Evolutionary conservation across 202 grass and related monocot genomes (phyloP).

Genomic region (Hordeum pubiflorum): DNA sequence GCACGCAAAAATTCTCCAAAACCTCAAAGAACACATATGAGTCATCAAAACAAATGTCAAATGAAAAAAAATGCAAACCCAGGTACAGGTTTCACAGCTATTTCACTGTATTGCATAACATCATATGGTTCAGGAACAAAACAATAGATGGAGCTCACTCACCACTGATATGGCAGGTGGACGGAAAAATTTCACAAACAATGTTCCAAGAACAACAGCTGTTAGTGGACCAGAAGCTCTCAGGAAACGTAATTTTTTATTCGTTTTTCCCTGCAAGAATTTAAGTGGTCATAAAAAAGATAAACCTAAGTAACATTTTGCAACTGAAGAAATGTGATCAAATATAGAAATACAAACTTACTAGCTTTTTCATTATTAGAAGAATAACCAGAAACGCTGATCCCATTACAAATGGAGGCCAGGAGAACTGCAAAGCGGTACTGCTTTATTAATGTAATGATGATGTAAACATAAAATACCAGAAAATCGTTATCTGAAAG

Average conservation of each 20-base stretch:
- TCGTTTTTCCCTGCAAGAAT: constrained; percentile 67
- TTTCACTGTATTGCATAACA: background rate
- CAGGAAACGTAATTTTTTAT: constrained; percentile 62
- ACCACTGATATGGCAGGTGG: constrained; percentile 86
- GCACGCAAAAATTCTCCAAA: background rate
- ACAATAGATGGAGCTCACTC: constrained; percentile 24
- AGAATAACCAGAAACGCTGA: constrained; percentile 68
- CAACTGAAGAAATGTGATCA: constrained; percentile 7
- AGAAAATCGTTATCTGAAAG: constrained; percentile 9
- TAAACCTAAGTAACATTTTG: background rate
- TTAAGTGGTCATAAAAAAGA: constrained; percentile 13
- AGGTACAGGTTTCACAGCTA: background rate
- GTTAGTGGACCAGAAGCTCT: constrained; percentile 87
- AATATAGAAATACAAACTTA: constrained; percentile 26
- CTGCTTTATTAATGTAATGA: constrained; percentile 20
- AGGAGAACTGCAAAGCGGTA: constrained; percentile 65
- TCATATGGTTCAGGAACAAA: background rate
- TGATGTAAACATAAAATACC: background rate
- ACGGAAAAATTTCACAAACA: constrained; percentile 86
- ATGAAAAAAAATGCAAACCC: background rate
- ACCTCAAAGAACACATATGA: background rate
- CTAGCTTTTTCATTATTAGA: constrained; percentile 79
- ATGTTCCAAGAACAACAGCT: constrained; percentile 77
- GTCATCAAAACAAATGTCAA: background rate
- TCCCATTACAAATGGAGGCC: constrained; percentile 92